Evolutionary conservation across 2,329 filamentous ascomycete genomes (phyloP).

Genomic region (Alternaria postmessia): DNA sequence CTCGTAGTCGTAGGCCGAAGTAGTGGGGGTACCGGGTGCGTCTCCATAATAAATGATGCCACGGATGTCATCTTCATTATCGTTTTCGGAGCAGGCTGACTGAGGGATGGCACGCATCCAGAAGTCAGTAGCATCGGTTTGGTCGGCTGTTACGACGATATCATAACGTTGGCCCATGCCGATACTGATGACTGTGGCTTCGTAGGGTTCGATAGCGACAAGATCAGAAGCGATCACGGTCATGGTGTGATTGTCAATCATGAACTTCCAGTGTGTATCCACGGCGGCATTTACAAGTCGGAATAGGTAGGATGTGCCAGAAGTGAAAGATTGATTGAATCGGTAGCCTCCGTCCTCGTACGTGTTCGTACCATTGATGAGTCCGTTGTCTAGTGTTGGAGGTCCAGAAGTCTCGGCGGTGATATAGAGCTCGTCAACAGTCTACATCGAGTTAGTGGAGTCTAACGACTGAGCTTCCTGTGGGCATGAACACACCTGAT

Average conservation of each 20-base stretch:
- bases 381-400: conserved; percentile 51
- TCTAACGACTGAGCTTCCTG: too few relatives aligned
- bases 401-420: conserved; percentile 39
- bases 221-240: conserved; percentile 55
- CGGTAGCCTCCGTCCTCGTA: conserved; percentile 43
- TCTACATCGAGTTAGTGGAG: conserved; percentile 18
- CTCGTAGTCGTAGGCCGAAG: conserved; percentile 45
- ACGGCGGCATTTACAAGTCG: conserved; percentile 55
- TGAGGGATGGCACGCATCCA: conserved; percentile 52
- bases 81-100: conserved; percentile 49
- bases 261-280: conserved; percentile 54
- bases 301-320: conserved; percentile 53
- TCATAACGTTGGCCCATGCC: conserved; percentile 55
- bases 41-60: conserved; percentile 51
- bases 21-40: conserved; percentile 39
- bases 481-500: conserved; percentile 25
- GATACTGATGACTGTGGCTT: conserved; percentile 50
- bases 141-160: conserved; percentile 45
- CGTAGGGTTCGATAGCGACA: conserved; percentile 54
- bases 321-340: conserved; percentile 49
- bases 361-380: conserved; percentile 57
- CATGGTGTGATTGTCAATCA: conserved; percentile 55
- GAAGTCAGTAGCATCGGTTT: conserved; percentile 36
- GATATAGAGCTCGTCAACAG: conserved; percentile 48
- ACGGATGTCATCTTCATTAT: conserved; percentile 43